phyloP scores from a whole-genome alignment of 768 basidiomycete species.

The Mycena venus region DNA sequence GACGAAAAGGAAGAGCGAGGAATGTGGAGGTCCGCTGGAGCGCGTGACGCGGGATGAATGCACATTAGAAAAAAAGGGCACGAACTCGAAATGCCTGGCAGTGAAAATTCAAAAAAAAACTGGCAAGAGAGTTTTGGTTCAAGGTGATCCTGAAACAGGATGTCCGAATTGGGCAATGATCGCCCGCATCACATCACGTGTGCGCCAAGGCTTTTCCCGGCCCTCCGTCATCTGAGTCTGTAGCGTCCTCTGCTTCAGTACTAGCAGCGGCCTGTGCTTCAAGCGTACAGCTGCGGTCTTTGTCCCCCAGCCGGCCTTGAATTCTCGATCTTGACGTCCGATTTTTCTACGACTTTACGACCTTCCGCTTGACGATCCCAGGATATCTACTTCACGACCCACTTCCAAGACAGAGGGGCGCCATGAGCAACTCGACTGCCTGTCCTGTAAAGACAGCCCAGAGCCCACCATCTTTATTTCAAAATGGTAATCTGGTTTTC shows the following conservation, averaged over 20 bases:
- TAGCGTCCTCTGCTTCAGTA: not conserved
- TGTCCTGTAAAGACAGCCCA: constrained; percentile 55
- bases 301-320: not conserved
- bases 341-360: constrained; percentile 10
- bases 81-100: not conserved
- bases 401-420: not conserved
- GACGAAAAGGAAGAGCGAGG: constrained; percentile 12
- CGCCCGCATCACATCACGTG: not conserved
- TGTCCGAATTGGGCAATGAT: not conserved
- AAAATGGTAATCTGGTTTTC: constrained; percentile 72
- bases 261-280: constrained; percentile 2
- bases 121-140: not conserved
- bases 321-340: not conserved
- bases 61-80: not conserved
- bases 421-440: constrained; percentile 9
- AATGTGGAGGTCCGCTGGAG: constrained; percentile 22
- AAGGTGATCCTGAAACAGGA: not conserved
- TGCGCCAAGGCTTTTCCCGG: not conserved
- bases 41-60: constrained; percentile 5
- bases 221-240: not conserved
- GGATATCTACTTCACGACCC: constrained; percentile 5
- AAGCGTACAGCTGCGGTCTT: not conserved
- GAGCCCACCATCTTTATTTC: constrained; percentile 68
- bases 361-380: not conserved
- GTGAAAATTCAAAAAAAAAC: too few species aligned